These are phyloP conservation scores for Paramecium octaurelia DNA, from an alignment of 73 alveolate genomes.

Conservation along the genomic window DNA sequence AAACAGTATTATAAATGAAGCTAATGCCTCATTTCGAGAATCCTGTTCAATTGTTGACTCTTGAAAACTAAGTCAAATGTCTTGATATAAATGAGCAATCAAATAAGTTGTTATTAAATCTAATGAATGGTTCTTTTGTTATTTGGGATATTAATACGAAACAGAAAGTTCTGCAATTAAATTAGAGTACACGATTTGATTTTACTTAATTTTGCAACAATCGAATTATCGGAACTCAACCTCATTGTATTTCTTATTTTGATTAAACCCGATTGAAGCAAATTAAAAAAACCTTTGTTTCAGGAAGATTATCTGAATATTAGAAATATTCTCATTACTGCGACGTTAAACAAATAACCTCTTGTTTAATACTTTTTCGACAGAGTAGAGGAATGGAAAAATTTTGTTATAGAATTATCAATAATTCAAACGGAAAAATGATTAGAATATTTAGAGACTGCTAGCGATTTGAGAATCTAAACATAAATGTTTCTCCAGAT, in stretches of 20 bases:
- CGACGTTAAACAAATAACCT: background rate
- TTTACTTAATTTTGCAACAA: background rate
- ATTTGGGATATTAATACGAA: background rate
- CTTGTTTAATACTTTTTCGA: background rate
- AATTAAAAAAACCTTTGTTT: background rate
- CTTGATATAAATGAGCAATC: background rate
- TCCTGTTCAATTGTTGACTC: background rate
- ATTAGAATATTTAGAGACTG: background rate
- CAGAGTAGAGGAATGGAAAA: conserved; percentile 16
- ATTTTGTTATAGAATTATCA: background rate
- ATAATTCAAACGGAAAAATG: background rate
- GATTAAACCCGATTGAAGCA: background rate
- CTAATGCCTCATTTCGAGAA: background rate
- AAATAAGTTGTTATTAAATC: background rate
- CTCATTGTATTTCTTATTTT: background rate
- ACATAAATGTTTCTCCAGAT: background rate
- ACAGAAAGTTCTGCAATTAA: background rate
- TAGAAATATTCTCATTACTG: background rate
- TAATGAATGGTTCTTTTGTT: background rate
- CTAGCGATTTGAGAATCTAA: background rate
- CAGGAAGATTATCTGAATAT: background rate
- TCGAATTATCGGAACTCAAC: background rate
- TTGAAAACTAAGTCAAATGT: background rate
- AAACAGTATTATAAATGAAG: background rate
- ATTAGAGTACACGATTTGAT: background rate